phyloP scores from a whole-genome alignment of 345 rosid genomes.

The Pseudoturritis turrita region DNA sequence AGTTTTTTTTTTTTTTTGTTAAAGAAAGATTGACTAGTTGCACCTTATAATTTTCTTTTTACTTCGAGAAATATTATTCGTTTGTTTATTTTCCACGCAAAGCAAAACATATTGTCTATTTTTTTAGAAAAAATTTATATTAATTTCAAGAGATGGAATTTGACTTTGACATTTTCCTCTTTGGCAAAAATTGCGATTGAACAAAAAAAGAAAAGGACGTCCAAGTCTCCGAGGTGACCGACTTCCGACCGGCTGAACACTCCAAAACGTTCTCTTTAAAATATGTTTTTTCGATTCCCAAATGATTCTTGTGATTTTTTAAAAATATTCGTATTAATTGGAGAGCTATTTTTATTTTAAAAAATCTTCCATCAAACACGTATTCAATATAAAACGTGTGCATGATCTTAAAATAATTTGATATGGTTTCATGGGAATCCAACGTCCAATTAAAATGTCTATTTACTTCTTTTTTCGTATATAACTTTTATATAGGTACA shows the following conservation, averaged over 20 bases:
- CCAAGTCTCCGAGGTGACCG: neutral
- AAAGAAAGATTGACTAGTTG: neutral
- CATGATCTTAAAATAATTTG: neutral
- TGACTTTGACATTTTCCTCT: constrained; percentile 20
- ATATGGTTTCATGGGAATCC: neutral
- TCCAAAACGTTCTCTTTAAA: constrained; percentile 11
- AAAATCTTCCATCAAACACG: neutral
- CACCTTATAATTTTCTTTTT: neutral
- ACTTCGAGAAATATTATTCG: neutral
- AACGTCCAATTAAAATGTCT: neutral
- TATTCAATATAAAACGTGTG: neutral
- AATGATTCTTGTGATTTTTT: neutral
- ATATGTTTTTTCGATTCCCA: constrained; percentile 1
- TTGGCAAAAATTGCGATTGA: neutral
- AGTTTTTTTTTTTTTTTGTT: no score
- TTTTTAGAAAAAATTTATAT: neutral
- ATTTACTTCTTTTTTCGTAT: neutral
- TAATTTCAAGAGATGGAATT: neutral
- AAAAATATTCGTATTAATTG: neutral
- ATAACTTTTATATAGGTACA: no score
- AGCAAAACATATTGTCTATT: neutral
- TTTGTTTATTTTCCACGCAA: neutral
- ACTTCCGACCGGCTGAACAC: constrained; percentile 7
- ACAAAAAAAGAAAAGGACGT: neutral
- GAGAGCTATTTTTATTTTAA: neutral